These are phyloP conservation scores for Astrothelium macrocarpum DNA, from an alignment of 495 filamentous ascomycete genomes.

Conservation along the genomic window DNA sequence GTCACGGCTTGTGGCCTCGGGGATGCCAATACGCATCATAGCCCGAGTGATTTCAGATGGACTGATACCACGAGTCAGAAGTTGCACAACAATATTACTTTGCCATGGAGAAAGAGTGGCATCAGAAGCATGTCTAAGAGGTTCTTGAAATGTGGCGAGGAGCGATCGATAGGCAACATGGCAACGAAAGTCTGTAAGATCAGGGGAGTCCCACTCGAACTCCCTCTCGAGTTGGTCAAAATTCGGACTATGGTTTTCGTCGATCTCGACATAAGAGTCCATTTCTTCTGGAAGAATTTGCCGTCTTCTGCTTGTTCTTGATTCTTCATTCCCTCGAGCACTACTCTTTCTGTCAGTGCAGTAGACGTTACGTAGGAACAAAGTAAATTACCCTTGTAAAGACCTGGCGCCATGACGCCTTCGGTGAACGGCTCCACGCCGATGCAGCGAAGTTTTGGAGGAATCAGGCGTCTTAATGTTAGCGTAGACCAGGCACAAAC, in stretches of 20 bases:
- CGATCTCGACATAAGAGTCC: not conserved
- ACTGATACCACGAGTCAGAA: not conserved
- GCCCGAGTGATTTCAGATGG: not conserved
- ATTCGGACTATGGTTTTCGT: not conserved
- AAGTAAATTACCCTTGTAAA: constrained; percentile 6
- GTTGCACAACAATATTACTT: not conserved
- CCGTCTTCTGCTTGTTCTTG: not conserved
- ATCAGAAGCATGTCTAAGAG: not conserved
- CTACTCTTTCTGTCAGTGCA: not conserved
- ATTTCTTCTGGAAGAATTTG: not conserved
- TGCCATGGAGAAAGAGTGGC: not conserved
- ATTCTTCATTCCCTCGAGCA: not conserved
- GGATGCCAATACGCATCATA: not conserved
- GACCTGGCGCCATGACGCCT: constrained; percentile 9
- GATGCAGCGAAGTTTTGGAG: constrained; percentile 31
- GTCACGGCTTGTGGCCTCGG: not conserved
- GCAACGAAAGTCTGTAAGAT: not conserved
- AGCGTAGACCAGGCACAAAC: constrained; percentile 23
- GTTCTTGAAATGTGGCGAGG: not conserved
- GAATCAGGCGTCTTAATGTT: constrained; percentile 4
- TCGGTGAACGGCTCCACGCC: constrained; percentile 51
- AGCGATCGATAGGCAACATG: not conserved
- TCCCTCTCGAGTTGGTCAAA: not conserved
- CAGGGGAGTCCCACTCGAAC: not conserved
- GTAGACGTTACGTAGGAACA: not conserved